Percentiles rank a stretch among this genome's conserved stretches.
These are phyloP conservation scores for Epichloe hybrida DNA, from an alignment of 2,329 filamentous ascomycete species.

Conservation along the genomic window DNA sequence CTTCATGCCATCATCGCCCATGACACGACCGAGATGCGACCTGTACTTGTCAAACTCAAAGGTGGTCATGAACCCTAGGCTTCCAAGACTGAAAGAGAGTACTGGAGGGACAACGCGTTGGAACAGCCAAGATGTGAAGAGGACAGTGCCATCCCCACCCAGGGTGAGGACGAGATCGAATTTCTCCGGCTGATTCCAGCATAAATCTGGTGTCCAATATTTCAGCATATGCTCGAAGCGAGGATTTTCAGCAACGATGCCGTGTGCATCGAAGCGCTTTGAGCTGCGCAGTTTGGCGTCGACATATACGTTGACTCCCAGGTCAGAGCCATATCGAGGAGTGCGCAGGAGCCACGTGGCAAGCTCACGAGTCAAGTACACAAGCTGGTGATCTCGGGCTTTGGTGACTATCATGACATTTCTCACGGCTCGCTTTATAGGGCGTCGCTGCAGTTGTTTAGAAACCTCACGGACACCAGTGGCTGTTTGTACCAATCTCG, in stretches of 20 bases:
- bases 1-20: constrained; percentile 92
- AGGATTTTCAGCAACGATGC: constrained; percentile 58
- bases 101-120: constrained; percentile 78
- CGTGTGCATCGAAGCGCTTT: constrained; percentile 69
- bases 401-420: constrained; percentile 99
- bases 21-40: constrained; percentile 71
- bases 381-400: constrained; percentile 85
- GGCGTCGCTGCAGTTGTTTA: constrained; percentile 82
- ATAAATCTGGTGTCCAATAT: constrained; percentile 94
- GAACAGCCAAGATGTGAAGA: constrained; percentile 87
- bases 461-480: constrained; percentile 91
- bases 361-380: constrained; percentile 77
- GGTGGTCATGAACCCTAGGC: constrained; percentile 76
- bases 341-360: constrained; percentile 79
- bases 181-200: constrained; percentile 84
- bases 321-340: constrained; percentile 73
- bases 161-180: constrained; percentile 90
- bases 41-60: constrained; percentile 84
- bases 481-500: constrained; percentile 84
- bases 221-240: constrained; percentile 73
- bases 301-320: constrained; percentile 97
- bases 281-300: constrained; percentile 84
- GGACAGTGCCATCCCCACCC: constrained; percentile 73
- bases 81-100: constrained; percentile 71
- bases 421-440: constrained; percentile 80